These are phyloP conservation scores for Asclepias syriaca DNA, from an alignment of 257 asterid species.

Conservation along the genomic window DNA sequence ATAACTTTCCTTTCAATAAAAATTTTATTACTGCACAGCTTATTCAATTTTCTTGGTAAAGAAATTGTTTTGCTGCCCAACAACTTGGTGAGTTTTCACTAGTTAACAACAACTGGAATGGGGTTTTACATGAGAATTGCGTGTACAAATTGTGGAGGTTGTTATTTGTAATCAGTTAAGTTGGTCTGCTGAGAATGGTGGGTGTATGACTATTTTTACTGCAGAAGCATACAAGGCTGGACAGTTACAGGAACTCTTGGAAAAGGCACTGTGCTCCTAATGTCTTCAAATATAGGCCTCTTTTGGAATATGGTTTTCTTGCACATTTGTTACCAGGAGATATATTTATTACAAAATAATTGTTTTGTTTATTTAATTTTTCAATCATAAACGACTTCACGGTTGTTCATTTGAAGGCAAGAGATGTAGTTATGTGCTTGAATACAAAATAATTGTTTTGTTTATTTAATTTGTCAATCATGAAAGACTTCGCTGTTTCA, in stretches of 20 bases:
- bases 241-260: conserved; percentile 27
- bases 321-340: not conserved
- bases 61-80: not conserved
- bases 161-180: not conserved
- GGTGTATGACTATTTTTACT: not conserved
- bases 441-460: not conserved
- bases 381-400: not conserved
- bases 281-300: not conserved
- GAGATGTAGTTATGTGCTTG: not conserved
- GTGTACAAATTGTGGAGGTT: not conserved
- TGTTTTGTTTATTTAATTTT: not conserved
- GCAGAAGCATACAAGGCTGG: conserved; percentile 28
- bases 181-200: not conserved
- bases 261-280: conserved; percentile 22
- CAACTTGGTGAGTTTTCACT: not conserved
- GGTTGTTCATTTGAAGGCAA: not conserved
- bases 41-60: not conserved
- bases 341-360: not conserved
- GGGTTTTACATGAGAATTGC: not conserved
- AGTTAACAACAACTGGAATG: not conserved
- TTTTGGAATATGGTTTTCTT: not conserved
- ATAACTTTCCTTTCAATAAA: not conserved
- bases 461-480: not conserved
- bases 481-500: not conserved
- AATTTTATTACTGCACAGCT: not conserved